Percentiles rank a stretch among this genome's conserved stretches.
These are phyloP conservation scores for Cunninghamia lanceolata DNA, from an alignment of 75 land plant species.

Conservation along the genomic window DNA sequence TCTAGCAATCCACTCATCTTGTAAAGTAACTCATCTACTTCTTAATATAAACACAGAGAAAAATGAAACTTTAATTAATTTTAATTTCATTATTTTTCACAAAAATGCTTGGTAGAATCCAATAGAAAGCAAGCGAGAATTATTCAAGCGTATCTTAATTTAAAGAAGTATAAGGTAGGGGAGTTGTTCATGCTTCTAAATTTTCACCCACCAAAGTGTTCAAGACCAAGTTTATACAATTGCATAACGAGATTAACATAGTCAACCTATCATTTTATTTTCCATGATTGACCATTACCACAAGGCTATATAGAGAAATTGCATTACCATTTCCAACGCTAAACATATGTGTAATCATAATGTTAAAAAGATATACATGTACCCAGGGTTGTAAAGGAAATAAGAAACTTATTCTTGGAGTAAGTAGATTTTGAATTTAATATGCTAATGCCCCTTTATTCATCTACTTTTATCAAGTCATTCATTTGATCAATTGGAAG, in stretches of 20 bases:
- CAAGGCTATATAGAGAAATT: background rate
- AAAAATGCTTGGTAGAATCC: background rate
- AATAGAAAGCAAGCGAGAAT: background rate
- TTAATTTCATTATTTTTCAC: too few species aligned
- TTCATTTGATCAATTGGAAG: too few species aligned
- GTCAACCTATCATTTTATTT: background rate
- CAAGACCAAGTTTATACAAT: background rate
- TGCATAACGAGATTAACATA: background rate
- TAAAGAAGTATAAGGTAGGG: background rate
- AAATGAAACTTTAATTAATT: too few species aligned
- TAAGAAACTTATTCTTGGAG: too few species aligned
- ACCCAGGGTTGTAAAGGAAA: background rate
- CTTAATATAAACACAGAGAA: background rate
- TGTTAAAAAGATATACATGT: background rate
- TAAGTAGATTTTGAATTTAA: too few species aligned
- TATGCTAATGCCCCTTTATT: too few species aligned
- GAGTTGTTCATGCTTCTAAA: too few species aligned
- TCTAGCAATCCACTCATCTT: background rate
- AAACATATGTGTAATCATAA: background rate
- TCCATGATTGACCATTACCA: background rate
- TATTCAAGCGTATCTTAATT: background rate
- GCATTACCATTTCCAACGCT: background rate
- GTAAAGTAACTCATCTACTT: background rate
- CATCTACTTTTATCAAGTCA: too few species aligned
- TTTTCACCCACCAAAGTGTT: background rate